phyloP scores from a whole-genome alignment of 192 early-diverging fungal species.

The Podila horticola region DNA sequence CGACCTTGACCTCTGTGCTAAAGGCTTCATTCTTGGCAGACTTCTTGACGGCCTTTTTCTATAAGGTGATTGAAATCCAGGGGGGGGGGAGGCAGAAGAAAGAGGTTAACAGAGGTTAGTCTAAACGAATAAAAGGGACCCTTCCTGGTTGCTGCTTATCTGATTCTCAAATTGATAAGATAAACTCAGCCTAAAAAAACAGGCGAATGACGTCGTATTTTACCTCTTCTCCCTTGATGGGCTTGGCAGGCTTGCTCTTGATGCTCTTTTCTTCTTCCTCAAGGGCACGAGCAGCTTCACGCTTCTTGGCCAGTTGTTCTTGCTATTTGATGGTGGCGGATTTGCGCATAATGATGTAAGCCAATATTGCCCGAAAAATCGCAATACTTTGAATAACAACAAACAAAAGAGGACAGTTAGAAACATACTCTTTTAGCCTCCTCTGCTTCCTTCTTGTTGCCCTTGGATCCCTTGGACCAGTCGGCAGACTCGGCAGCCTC shows the following conservation, averaged over 20 bases:
- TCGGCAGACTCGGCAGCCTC: constrained; percentile 69
- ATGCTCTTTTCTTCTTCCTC: constrained; percentile 68
- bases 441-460: constrained; percentile 71
- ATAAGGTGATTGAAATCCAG: too few relatives aligned
- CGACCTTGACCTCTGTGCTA: constrained; percentile 52
- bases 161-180: too few relatives aligned
- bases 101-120: too few relatives aligned
- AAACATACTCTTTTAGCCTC: constrained; percentile 51
- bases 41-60: constrained; percentile 71
- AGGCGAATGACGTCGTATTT: too few relatives aligned
- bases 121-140: too few relatives aligned
- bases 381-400: too few relatives aligned
- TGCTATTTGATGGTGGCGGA: constrained; percentile 21
- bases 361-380: too few relatives aligned
- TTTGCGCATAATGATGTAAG: too few relatives aligned
- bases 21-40: constrained; percentile 56
- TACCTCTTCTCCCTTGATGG: constrained; percentile 56
- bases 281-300: constrained; percentile 61
- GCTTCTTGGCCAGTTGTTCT: constrained; percentile 61
- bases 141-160: too few relatives aligned
- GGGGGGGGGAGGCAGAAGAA: too few relatives aligned
- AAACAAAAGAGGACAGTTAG: too few relatives aligned
- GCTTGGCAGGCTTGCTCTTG: constrained; percentile 54
- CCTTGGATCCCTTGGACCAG: constrained; percentile 80
- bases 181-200: too few relatives aligned